Evolutionary conservation across 345 rosid species (phyloP).

Genomic region (Microcos paniculata): DNA sequence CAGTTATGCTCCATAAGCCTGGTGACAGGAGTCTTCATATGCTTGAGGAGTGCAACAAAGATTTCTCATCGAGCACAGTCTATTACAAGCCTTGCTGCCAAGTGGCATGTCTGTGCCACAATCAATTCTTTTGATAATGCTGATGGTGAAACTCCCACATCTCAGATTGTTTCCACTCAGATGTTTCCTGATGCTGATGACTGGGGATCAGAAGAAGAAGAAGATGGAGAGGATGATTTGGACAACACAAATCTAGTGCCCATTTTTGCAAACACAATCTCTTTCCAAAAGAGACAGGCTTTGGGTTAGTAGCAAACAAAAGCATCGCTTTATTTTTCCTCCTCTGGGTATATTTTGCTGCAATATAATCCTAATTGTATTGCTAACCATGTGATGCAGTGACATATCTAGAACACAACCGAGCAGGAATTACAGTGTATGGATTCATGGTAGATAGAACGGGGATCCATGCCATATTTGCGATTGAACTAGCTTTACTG

Average conservation of each 20-base stretch:
- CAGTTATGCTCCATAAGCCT: conserved; percentile 84
- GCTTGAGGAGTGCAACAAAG: conserved; percentile 91
- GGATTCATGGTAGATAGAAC: conserved; percentile 87
- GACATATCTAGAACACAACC: conserved; percentile 77
- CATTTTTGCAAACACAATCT: conserved; percentile 61
- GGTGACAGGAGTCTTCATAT: conserved; percentile 75
- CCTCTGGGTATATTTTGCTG: not conserved
- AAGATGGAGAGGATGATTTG: conserved; percentile 63
- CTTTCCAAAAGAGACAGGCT: conserved; percentile 87
- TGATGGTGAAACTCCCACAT: conserved; percentile 66
- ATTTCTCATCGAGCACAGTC: conserved; percentile 85
- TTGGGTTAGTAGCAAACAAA: conserved; percentile 45
- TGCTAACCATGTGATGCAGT: conserved; percentile 42
- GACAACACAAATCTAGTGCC: conserved; percentile 62
- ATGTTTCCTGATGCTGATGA: conserved; percentile 32
- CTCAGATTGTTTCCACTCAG: conserved; percentile 28
- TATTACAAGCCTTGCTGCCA: conserved; percentile 79
- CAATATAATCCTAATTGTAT: not conserved
- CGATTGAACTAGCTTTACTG: conserved; percentile 69
- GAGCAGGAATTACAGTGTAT: conserved; percentile 81
- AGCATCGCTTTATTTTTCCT: not conserved
- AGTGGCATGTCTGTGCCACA: conserved; percentile 91
- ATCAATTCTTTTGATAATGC: conserved; percentile 62
- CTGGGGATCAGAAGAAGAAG: conserved; percentile 66
- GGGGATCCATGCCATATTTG: conserved; percentile 82